Percentiles rank a stretch among this genome's conserved stretches.
Evolutionary conservation across 2,329 filamentous ascomycete genomes (phyloP).

Genomic region (Colletotrichum camelliae): DNA sequence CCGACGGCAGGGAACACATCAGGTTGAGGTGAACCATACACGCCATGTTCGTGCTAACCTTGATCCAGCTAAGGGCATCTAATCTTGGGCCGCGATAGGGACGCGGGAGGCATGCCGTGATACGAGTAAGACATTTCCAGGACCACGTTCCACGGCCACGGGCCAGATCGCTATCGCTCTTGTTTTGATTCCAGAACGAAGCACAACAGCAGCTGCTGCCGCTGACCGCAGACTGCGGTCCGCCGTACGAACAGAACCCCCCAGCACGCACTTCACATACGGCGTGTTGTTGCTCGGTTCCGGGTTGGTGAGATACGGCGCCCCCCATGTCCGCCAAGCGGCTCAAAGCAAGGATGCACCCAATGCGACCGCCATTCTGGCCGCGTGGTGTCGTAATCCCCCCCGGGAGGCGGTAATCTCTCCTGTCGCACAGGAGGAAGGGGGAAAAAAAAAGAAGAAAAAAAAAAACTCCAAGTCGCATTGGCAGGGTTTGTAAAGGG

Average conservation of each 20-base stretch:
- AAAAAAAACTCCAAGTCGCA: neutral
- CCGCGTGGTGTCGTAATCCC: conserved; percentile 17
- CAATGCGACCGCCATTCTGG: conserved; percentile 2
- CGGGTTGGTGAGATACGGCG: neutral
- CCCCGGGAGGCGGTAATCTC: conserved; percentile 8
- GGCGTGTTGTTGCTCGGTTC: conserved; percentile 1
- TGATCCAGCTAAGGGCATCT: neutral
- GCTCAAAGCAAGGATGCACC: conserved; percentile 18
- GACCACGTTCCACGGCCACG: conserved; percentile 1
- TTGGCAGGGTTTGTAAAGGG: neutral
- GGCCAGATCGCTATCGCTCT: neutral
- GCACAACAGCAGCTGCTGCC: neutral
- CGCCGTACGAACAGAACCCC: neutral
- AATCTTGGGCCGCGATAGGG: neutral
- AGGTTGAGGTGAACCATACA: neutral
- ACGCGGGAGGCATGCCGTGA: neutral
- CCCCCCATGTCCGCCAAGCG: conserved; percentile 19
- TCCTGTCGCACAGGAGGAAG: neutral
- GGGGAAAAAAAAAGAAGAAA: neutral
- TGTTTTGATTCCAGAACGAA: neutral
- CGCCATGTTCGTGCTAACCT: neutral
- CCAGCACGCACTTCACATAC: neutral
- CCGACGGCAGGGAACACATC: neutral
- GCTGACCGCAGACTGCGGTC: neutral
- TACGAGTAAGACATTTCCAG: conserved; percentile 2